Conservation (phyloP, 1,284 basidiomycete species). For the Pisolithus thermaeus region DNA sequence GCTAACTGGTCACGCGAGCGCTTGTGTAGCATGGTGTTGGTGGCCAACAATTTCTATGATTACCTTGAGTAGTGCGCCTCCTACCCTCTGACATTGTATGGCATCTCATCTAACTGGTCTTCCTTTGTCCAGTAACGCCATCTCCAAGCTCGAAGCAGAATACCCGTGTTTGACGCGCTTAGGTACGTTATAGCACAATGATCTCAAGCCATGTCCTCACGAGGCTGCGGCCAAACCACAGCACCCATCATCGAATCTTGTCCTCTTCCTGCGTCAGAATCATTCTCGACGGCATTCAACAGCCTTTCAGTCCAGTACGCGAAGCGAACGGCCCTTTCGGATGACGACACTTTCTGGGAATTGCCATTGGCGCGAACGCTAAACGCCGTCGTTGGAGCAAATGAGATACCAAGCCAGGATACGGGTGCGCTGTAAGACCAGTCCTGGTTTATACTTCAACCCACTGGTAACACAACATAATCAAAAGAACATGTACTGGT, state of each 20-base stretch:
- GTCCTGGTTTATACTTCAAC: too few species aligned
- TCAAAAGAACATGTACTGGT: not conserved
- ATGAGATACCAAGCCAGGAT: too few species aligned
- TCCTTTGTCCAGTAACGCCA: slow-evolving; percentile 32
- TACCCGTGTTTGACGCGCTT: slow-evolving; percentile 24
- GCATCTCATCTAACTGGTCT: slow-evolving; percentile 13
- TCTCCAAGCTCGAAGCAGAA: slow-evolving; percentile 19
- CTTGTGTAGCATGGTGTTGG: slow-evolving; percentile 35
- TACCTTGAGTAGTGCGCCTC: slow-evolving; percentile 39
- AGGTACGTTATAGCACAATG: slow-evolving; percentile 14
- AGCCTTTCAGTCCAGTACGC: slow-evolving; percentile 56
- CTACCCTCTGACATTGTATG: slow-evolving; percentile 38
- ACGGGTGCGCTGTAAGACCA: too few species aligned
- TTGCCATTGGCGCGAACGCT: slow-evolving; percentile 9
- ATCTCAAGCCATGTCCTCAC: slow-evolving; percentile 4
- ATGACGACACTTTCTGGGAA: slow-evolving; percentile 27
- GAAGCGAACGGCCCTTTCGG: slow-evolving; percentile 17
- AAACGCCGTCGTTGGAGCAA: too few species aligned
- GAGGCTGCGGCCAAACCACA: slow-evolving; percentile 19
- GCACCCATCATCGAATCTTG: slow-evolving; percentile 41
- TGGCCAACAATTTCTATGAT: slow-evolving; percentile 41
- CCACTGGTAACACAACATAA: too few species aligned
- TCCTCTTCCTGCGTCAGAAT: slow-evolving; percentile 41
- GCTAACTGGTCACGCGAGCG: slow-evolving; percentile 50
- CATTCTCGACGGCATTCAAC: slow-evolving; percentile 63